phyloP scores from a whole-genome alignment of 441 rosid genomes.

The Theobroma grandiflorum region DNA sequence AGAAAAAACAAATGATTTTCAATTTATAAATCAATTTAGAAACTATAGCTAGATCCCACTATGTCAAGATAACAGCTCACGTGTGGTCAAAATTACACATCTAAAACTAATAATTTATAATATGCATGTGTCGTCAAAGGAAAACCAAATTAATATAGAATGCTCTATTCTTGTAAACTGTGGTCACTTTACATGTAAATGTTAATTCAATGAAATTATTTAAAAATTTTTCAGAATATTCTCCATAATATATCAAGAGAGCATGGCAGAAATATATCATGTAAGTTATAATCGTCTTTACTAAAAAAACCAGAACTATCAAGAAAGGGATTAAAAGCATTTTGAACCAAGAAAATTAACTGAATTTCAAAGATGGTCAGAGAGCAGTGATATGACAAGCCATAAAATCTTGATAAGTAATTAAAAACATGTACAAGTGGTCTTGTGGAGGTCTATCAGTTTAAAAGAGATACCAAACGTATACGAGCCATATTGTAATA shows the following conservation, averaged over 20 bases:
- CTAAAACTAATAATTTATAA: not conserved
- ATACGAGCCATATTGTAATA: slow-evolving; percentile 99
- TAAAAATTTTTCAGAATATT: slow-evolving; percentile 1
- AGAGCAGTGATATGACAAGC: slow-evolving; percentile 4
- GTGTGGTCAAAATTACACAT: not conserved
- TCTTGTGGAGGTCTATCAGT: slow-evolving; percentile 20
- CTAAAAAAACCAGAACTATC: not conserved
- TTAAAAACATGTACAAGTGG: slow-evolving; percentile 14
- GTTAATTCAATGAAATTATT: slow-evolving; percentile 1
- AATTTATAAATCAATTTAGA: slow-evolving; percentile 14
- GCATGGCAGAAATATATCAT: not conserved
- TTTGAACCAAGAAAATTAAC: slow-evolving; percentile 1
- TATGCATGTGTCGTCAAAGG: not conserved
- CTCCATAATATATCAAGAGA: slow-evolving; percentile 8
- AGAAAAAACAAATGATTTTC: slow-evolving; percentile 21
- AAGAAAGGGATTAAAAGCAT: slow-evolving; percentile 22
- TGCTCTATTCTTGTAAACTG: not conserved
- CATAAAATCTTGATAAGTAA: slow-evolving; percentile 22
- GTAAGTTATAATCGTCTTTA: not conserved
- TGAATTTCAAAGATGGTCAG: slow-evolving; percentile 5
- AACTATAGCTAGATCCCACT: slow-evolving; percentile 9
- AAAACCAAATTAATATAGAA: slow-evolving; percentile 14
- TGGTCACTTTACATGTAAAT: not conserved
- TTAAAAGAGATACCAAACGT: slow-evolving; percentile 78
- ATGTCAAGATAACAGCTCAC: not conserved